These are phyloP conservation scores for Erythrophleum fordii DNA, from an alignment of 306 rosid species.

Conservation along the genomic window DNA sequence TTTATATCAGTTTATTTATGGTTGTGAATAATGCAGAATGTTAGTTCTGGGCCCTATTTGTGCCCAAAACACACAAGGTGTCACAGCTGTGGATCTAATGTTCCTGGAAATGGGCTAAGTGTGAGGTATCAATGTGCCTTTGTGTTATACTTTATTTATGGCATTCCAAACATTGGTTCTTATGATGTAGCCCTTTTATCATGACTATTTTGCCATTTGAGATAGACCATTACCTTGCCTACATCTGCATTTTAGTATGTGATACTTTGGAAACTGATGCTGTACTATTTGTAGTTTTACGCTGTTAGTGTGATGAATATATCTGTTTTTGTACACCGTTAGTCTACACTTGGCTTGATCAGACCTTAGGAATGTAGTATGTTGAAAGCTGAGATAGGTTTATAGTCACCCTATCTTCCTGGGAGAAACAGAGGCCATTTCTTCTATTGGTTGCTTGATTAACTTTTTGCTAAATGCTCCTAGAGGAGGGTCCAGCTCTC, in stretches of 20 bases:
- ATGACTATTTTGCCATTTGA: background rate
- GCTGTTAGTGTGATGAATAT: background rate
- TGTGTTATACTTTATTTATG: background rate
- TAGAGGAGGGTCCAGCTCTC: background rate
- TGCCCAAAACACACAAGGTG: constrained; percentile 93
- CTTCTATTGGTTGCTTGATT: background rate
- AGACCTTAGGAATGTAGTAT: background rate
- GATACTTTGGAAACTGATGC: background rate
- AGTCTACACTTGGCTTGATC: background rate
- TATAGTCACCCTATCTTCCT: constrained; percentile 6
- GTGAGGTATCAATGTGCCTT: constrained; percentile 64
- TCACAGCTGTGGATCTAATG: constrained; percentile 95
- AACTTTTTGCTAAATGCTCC: background rate
- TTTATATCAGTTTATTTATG: constrained; percentile 37
- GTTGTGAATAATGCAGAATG: constrained; percentile 73
- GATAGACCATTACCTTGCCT: background rate
- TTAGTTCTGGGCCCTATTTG: constrained; percentile 88
- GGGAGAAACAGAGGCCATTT: background rate
- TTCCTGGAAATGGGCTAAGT: constrained; percentile 97
- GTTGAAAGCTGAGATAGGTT: constrained; percentile 26
- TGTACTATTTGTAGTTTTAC: background rate
- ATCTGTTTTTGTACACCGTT: background rate
- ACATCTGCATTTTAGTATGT: background rate
- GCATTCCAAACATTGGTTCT: background rate
- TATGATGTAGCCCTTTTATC: background rate